phyloP scores from a whole-genome alignment of 495 filamentous ascomycete genomes.

The Hyaloscypha bicolor region DNA sequence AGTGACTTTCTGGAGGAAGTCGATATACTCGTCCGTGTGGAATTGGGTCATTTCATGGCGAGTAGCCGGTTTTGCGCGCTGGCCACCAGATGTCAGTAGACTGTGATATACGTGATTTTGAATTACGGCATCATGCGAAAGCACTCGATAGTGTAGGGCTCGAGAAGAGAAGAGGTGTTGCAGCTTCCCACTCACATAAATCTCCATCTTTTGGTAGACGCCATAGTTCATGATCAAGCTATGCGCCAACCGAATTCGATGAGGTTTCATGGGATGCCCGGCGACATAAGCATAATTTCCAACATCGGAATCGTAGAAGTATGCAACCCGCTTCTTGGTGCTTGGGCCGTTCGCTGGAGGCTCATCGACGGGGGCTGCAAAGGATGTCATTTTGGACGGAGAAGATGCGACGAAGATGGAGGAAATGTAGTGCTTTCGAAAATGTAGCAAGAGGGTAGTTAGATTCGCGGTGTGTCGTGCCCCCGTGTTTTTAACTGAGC shows the following conservation, averaged over 20 bases:
- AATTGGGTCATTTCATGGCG: slow-evolving; percentile 99
- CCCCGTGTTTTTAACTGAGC: neutral
- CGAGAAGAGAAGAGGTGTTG: neutral
- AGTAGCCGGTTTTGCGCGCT: slow-evolving; percentile 96
- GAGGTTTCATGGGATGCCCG: slow-evolving; percentile 99
- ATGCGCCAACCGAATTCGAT: slow-evolving; percentile 96
- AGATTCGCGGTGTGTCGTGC: neutral
- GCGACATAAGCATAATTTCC: slow-evolving; percentile 97
- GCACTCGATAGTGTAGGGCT: neutral
- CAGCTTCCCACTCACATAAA: slow-evolving; percentile 74
- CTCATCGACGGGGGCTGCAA: slow-evolving; percentile 53
- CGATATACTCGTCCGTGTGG: slow-evolving; percentile 98
- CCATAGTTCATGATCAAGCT: slow-evolving; percentile 99
- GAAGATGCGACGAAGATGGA: neutral
- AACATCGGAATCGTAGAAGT: slow-evolving; percentile 98
- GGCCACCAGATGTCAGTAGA: slow-evolving; percentile 27
- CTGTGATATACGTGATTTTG: neutral
- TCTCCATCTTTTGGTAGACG: slow-evolving; percentile 98
- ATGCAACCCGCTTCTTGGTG: slow-evolving; percentile 79
- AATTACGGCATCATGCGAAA: neutral
- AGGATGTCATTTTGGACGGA: slow-evolving; percentile 20
- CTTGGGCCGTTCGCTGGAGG: slow-evolving; percentile 48
- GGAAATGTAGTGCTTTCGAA: neutral
- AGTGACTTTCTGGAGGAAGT: slow-evolving; percentile 94
- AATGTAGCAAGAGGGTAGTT: neutral